A percentile compares a stretch with the other conserved stretches of the same genome.
Evolutionary conservation across 2,329 filamentous ascomycete genomes (phyloP).

Genomic region (Pestalotiopsis sp.): DNA sequence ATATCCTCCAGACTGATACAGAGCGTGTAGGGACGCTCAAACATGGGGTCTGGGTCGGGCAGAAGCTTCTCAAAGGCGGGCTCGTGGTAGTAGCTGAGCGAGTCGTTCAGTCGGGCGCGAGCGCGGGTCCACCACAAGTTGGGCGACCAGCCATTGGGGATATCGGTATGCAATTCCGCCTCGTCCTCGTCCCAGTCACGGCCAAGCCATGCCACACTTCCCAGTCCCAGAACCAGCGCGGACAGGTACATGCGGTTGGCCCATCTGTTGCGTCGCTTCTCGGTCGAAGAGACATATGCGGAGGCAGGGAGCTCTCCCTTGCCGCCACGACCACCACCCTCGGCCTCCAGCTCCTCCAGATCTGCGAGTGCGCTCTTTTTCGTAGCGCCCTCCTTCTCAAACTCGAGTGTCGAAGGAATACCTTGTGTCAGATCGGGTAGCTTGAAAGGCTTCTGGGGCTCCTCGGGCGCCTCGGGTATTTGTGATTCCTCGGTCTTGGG

Average conservation of each 20-base stretch:
- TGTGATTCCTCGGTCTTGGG: conserved; percentile 11
- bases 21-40: conserved; percentile 86
- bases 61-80: conserved; percentile 93
- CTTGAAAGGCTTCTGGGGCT: conserved; percentile 52
- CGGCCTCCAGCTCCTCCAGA: conserved; percentile 39
- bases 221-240: conserved; percentile 55
- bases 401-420: conserved; percentile 86
- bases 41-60: conserved; percentile 75
- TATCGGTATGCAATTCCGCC: conserved; percentile 64
- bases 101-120: conserved; percentile 70
- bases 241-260: conserved; percentile 73
- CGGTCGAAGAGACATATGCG: conserved; percentile 87
- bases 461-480: conserved; percentile 26
- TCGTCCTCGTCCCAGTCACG: conserved; percentile 87
- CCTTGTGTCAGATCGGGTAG: conserved; percentile 86
- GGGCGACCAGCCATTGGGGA: conserved; percentile 77
- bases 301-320: conserved; percentile 71
- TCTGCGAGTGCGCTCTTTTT: conserved; percentile 36
- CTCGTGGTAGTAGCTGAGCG: conserved; percentile 91
- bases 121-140: conserved; percentile 79
- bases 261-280: conserved; percentile 75
- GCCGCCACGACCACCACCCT: conserved; percentile 49
- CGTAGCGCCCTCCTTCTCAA: conserved; percentile 62
- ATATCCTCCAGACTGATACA: conserved; percentile 93
- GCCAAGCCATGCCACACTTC: conserved; percentile 73